A percentile compares a stretch with the other conserved stretches of the same genome.
Evolutionary conservation across 495 filamentous ascomycete species (phyloP).

Genomic region (Penicillium pulvis): DNA sequence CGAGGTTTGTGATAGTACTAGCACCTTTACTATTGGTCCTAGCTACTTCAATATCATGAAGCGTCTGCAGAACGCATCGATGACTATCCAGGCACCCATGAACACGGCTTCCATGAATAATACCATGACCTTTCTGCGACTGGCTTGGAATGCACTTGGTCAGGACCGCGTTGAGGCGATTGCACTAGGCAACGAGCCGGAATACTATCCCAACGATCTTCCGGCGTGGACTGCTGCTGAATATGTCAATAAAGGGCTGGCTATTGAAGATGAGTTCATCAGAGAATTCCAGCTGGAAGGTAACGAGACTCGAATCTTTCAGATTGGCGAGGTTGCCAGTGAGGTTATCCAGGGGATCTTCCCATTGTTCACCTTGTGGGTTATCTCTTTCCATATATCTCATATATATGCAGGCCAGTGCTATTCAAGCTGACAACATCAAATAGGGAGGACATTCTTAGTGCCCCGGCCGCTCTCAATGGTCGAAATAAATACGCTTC

Average conservation of each 20-base stretch:
- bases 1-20: slow-evolving; percentile 3
- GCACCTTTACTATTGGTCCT: slow-evolving; percentile 18
- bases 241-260: slow-evolving; percentile 14
- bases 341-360: slow-evolving; percentile 8
- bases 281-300: slow-evolving; percentile 11
- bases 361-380: not conserved
- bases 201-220: slow-evolving; percentile 12
- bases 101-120: slow-evolving; percentile 10
- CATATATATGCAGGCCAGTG: not conserved
- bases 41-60: slow-evolving; percentile 27
- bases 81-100: slow-evolving; percentile 31
- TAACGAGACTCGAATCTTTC: slow-evolving; percentile 16
- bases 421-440: not conserved
- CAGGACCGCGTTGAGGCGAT: slow-evolving; percentile 23
- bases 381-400: not conserved
- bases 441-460: slow-evolving; percentile 11
- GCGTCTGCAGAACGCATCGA: slow-evolving; percentile 12
- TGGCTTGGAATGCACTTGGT: slow-evolving; percentile 18
- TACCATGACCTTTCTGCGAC: slow-evolving; percentile 18
- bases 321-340: slow-evolving; percentile 21
- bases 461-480: slow-evolving; percentile 9
- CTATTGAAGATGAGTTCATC: slow-evolving; percentile 14
- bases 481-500: slow-evolving; percentile 22
- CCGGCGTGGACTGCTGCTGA: slow-evolving; percentile 1
- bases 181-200: slow-evolving; percentile 30